Evolutionary conservation across 2,329 filamentous ascomycete genomes (phyloP).

Genomic region (Atkinsonella texensis): DNA sequence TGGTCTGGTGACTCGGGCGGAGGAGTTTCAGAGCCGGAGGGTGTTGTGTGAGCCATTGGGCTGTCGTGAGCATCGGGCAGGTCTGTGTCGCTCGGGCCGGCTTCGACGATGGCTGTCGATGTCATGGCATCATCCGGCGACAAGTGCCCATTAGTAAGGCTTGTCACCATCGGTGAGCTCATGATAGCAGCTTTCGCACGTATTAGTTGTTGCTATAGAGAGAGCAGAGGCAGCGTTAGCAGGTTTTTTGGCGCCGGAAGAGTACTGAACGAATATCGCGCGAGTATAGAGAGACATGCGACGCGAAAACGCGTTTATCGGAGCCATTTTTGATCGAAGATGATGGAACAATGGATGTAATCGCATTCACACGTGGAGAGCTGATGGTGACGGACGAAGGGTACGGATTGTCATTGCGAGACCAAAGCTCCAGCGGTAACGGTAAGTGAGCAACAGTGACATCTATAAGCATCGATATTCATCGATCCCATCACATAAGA

Average conservation of each 20-base stretch:
- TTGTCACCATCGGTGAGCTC: conserved; percentile 48
- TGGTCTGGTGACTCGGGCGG: conserved; percentile 29
- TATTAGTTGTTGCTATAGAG: conserved; percentile 36
- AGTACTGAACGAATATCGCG: conserved; percentile 11
- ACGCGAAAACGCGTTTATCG: conserved; percentile 13
- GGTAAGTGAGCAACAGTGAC: conserved; percentile 13
- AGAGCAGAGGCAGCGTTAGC: conserved; percentile 25
- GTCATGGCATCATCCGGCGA: conserved; percentile 39
- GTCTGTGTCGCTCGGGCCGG: conserved; percentile 48
- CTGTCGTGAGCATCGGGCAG: conserved; percentile 59
- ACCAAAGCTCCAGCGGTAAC: conserved; percentile 12
- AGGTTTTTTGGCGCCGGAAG: conserved; percentile 8
- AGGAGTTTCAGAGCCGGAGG: conserved; percentile 27
- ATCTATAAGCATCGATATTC: conserved; percentile 21
- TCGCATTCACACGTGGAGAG: conserved; percentile 31
- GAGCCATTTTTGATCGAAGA: conserved; percentile 11
- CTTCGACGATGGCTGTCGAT: conserved; percentile 25
- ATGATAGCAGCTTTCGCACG: conserved; percentile 51
- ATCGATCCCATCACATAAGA: conserved; percentile 24
- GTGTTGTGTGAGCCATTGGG: conserved; percentile 34
- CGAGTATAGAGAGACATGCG: conserved; percentile 15
- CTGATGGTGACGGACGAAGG: conserved; percentile 36
- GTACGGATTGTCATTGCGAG: conserved; percentile 33
- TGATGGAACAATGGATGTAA: conserved; percentile 25
- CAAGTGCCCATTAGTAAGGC: conserved; percentile 55